phyloP scores from a whole-genome alignment of 106 monocot species.

The Acanthochlamys bracteata region DNA sequence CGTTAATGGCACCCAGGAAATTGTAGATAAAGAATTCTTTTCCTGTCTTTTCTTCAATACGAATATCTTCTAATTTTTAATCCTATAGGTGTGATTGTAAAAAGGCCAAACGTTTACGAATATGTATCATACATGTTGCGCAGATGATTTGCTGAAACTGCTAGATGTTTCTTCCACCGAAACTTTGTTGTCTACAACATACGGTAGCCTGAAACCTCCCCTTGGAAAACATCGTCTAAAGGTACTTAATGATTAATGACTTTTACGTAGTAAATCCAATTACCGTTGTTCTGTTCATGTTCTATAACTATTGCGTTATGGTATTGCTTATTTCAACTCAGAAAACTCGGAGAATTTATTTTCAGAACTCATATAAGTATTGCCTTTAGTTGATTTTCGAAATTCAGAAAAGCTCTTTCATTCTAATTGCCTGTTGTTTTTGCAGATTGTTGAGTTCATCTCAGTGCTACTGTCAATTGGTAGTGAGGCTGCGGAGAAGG shows the following conservation, averaged over 20 bases:
- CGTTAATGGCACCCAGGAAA: too few species aligned
- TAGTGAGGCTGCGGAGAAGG: conserved; percentile 68
- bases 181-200: conserved; percentile 58
- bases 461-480: conserved; percentile 81
- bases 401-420: too few species aligned
- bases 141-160: conserved; percentile 77
- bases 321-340: too few species aligned
- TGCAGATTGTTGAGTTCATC: conserved; percentile 98
- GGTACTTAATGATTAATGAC: conserved; percentile 23
- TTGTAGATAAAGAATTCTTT: neutral
- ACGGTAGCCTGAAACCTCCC: conserved; percentile 76
- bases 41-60: neutral
- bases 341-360: too few species aligned
- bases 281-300: too few species aligned
- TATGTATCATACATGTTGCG: neutral
- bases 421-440: neutral
- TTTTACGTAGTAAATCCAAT: neutral
- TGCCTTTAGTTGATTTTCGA: too few species aligned
- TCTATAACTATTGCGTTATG: too few species aligned
- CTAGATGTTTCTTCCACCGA: conserved; percentile 67
- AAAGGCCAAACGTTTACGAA: neutral
- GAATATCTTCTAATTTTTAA: neutral
- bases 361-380: too few species aligned
- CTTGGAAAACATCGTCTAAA: conserved; percentile 93
- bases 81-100: neutral